Evolutionary conservation across 148 eudicot species (phyloP).

Genomic region (Chenopodium berlandieri): DNA sequence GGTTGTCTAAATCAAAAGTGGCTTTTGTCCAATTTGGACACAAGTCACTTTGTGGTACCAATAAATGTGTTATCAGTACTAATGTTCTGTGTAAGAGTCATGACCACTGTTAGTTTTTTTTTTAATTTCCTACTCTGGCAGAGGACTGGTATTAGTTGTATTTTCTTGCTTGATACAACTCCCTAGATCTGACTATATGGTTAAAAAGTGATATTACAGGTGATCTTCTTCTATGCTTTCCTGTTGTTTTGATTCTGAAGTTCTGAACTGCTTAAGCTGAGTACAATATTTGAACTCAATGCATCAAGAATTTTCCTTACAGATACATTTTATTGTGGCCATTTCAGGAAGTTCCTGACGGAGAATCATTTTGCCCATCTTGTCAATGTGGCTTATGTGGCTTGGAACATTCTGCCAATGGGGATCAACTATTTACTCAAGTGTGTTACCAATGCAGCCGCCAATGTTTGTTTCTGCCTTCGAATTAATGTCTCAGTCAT

Average conservation of each 20-base stretch:
- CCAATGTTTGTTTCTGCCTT: conserved; percentile 33
- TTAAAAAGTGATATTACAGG: neutral
- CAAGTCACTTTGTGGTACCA: too few species aligned
- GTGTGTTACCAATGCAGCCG: conserved; percentile 50
- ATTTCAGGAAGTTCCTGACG: conserved; percentile 40
- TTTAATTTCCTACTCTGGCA: neutral
- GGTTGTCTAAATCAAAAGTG: too few species aligned
- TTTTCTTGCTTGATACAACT: neutral
- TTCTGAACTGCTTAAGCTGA: neutral
- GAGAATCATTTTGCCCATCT: conserved; percentile 40
- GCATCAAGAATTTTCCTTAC: neutral
- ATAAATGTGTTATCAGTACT: neutral
- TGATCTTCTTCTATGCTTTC: neutral
- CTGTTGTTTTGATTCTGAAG: neutral
- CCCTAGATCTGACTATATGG: neutral
- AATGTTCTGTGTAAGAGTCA: neutral
- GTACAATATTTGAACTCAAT: neutral
- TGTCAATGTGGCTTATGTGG: conserved; percentile 54
- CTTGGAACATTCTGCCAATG: conserved; percentile 22
- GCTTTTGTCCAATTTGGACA: too few species aligned
- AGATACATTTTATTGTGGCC: conserved; percentile 3
- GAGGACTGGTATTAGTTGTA: neutral
- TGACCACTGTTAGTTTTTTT: neutral
- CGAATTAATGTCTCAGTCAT: neutral
- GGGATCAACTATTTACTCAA: conserved; percentile 27